Conservation (phyloP, 495 filamentous ascomycete species). For the Aspergillus olivimuriae region DNA sequence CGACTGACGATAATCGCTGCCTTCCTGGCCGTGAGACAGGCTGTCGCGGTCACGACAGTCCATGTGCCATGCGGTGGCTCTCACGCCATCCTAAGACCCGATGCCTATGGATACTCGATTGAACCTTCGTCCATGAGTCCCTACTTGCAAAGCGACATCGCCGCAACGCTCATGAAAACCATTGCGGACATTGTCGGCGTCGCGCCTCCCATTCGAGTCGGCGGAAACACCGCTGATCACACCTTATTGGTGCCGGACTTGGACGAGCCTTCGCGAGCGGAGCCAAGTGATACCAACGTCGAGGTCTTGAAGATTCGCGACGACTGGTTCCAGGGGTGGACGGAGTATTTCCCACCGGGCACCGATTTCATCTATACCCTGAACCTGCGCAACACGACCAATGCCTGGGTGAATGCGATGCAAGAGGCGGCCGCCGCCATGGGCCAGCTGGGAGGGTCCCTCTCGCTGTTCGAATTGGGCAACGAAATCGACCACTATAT, state of each 20-base stretch:
- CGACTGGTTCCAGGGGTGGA: constrained; percentile 4
- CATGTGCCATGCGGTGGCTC: neutral
- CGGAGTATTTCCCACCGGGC: constrained; percentile 2
- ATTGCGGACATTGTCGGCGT: constrained; percentile 2
- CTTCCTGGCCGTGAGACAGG: no score
- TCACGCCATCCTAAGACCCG: neutral
- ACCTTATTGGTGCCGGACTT: neutral
- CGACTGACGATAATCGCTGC: no score
- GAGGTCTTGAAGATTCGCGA: constrained; percentile 1
- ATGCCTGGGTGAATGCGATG: constrained; percentile 4
- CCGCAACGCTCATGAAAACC: neutral
- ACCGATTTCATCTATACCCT: constrained; percentile 6
- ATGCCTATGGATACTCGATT: constrained; percentile 6
- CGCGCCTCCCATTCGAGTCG: constrained; percentile 1
- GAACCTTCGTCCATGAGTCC: constrained; percentile 2
- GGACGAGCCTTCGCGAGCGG: neutral
- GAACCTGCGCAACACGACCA: constrained; percentile 4
- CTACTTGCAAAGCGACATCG: constrained; percentile 1
- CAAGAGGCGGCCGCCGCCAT: constrained; percentile 3
- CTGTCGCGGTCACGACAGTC: neutral
- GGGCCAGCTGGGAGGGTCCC: neutral
- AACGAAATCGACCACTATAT: constrained; percentile 11
- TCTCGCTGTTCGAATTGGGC: constrained; percentile 5
- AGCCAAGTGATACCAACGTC: constrained; percentile 5
- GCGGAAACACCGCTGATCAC: constrained; percentile 7